Conservation (phyloP, 2,329 filamentous ascomycete species). For the Aspergillus sp. region DNA sequence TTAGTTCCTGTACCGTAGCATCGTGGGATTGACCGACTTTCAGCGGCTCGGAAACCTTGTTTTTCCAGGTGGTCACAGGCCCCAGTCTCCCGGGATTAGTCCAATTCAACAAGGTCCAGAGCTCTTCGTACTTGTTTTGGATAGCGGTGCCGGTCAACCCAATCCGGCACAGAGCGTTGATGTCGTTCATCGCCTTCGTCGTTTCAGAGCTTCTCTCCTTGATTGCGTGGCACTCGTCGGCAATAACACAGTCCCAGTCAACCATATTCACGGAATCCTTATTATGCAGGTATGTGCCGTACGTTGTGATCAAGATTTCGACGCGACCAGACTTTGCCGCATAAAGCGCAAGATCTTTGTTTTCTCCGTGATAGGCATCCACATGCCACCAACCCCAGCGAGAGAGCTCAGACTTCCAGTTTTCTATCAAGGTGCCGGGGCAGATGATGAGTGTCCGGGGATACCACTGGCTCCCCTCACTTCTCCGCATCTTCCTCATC, state of each 20-base stretch:
- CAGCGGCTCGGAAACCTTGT: conserved; percentile 74
- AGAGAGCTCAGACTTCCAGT: conserved; percentile 83
- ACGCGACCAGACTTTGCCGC: conserved; percentile 73
- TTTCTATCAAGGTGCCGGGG: conserved; percentile 81
- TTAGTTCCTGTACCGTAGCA: conserved; percentile 79
- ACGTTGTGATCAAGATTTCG: conserved; percentile 94
- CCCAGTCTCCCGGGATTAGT: conserved; percentile 77
- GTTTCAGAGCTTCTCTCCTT: conserved; percentile 77
- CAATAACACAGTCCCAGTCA: conserved; percentile 90
- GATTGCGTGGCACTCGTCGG: conserved; percentile 88
- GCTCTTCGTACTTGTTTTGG: conserved; percentile 95
- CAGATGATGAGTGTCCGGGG: conserved; percentile 82
- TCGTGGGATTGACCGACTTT: conserved; percentile 90
- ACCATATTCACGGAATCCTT: conserved; percentile 77
- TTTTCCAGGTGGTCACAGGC: conserved; percentile 72
- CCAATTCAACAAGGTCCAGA: conserved; percentile 97
- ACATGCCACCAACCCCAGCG: conserved; percentile 97
- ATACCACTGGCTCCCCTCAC: conserved; percentile 67
- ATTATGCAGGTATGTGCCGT: conserved; percentile 79
- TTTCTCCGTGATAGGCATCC: conserved; percentile 75
- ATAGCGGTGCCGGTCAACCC: conserved; percentile 94
- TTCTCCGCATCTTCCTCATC: conserved; percentile 79
- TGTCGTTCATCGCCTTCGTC: conserved; percentile 81
- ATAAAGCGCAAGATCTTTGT: conserved; percentile 68
- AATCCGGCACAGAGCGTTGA: conserved; percentile 90